phyloP scores from a whole-genome alignment of 2,329 filamentous ascomycete species.

The Colletotrichum siamense region DNA sequence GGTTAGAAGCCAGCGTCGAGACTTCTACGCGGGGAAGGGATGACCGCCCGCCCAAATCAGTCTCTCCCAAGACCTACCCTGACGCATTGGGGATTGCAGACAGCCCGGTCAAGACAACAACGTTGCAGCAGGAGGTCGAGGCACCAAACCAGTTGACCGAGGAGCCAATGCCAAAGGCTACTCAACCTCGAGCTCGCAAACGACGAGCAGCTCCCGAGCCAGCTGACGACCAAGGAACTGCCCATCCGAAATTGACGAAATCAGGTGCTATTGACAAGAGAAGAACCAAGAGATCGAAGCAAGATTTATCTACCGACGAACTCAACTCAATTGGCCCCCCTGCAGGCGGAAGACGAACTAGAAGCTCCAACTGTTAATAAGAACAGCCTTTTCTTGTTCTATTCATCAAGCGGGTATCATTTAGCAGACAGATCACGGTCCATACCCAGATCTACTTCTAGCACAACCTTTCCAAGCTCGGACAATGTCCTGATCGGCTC shows the following conservation, averaged over 20 bases:
- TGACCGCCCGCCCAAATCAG: background rate
- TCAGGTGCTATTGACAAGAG: background rate
- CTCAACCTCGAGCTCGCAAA: background rate
- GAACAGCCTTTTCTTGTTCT: background rate
- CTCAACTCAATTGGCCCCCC: background rate
- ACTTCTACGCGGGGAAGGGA: background rate
- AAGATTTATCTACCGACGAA: background rate
- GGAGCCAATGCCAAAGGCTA: background rate
- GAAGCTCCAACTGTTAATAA: background rate
- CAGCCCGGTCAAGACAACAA: background rate
- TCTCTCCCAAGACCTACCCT: background rate
- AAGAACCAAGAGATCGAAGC: background rate
- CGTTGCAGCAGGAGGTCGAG: background rate
- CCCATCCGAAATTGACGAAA: background rate
- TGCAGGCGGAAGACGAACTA: background rate
- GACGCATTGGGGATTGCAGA: background rate
- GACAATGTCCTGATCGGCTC: slow-evolving; percentile 53
- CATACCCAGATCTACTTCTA: slow-evolving; percentile 44
- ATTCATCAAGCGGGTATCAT: background rate
- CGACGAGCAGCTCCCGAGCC: background rate
- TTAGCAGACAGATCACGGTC: background rate
- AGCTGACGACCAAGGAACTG: background rate
- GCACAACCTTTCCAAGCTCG: slow-evolving; percentile 47
- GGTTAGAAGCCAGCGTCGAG: slow-evolving; percentile 32
- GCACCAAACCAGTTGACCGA: background rate